Base-by-base conservation (phyloP, 2,329 filamentous ascomycete genomes). In the Ilyonectria sp. region DNA sequence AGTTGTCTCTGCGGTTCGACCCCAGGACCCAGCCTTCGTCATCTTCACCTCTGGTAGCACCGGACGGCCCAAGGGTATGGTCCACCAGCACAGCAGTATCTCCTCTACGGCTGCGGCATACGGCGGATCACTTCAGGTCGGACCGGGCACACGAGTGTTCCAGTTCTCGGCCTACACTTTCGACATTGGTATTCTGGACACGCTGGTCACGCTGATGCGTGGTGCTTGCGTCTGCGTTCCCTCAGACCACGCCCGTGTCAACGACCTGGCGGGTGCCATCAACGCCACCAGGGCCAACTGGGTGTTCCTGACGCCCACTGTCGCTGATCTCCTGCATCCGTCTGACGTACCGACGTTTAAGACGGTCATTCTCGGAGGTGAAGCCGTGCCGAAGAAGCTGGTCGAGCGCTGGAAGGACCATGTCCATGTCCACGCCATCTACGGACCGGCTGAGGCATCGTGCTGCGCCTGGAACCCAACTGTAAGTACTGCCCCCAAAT, bases 41-140 rank as follows among this genome's bases (percentile, higher is more conserved):
- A 84, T 87, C 71, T 89, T 88, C 74, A 89, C 87, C 10, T 88
- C 86, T 5, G 87, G 87, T 37, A 87, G 84, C 43, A 89, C 87
- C 0, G 87, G 87, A 15, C 79, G 79, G n/a, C 87, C 87, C 0
- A 89, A 89, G 76, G 86, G 86, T 26, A 85, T 87, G 29, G 80
- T 86, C 19, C 60, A 76, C 31, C 49, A 44, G 35, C 68, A 70
- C 11, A 47, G 35, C 19, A 53, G 37, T 50, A 52, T 61, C 13
- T 56, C 63, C 13, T 35, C 62, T 23, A 62, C 64, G 5, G 57
- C 58, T 64, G n/a, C 56, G 52, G 44, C 63, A 63, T 49, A 44
- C 10, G 5, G 52, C 40, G 40, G 52, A n/a, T 56, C 47, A 9
- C 47, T 58, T 50, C 29, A 60, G 60, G 40, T 69, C 54, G 21